Evolutionary conservation across 495 filamentous ascomycete species (phyloP).

Genomic region (Parmelia sp.): DNA sequence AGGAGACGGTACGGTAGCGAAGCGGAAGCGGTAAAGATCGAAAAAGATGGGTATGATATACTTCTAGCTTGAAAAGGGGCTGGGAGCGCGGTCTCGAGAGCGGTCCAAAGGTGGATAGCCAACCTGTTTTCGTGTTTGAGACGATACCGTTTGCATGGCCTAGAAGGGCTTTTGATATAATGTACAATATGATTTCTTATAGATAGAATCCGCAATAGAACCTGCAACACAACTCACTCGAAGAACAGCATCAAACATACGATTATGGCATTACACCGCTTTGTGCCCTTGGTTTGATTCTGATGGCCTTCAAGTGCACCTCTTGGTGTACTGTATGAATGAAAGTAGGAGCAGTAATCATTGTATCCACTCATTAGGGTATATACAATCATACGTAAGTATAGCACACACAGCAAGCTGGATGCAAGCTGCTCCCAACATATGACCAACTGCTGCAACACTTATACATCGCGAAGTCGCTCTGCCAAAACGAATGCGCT

Average conservation of each 20-base stretch:
- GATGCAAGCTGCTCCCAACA: conserved; percentile 1
- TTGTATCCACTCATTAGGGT: conserved; percentile 9
- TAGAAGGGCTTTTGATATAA: neutral
- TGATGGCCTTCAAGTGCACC: neutral
- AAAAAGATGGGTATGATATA: conserved; percentile 69
- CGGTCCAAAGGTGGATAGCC: neutral
- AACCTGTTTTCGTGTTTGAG: neutral
- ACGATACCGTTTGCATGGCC: neutral
- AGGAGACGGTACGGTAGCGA: conserved; percentile 68
- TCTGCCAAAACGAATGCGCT: conserved; percentile 15
- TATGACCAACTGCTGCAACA: neutral
- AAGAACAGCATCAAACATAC: neutral
- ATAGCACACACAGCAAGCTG: conserved; percentile 8
- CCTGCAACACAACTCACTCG: neutral
- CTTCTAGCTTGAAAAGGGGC: conserved; percentile 40
- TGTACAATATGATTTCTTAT: neutral
- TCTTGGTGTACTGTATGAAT: neutral
- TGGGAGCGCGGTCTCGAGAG: neutral
- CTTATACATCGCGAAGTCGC: conserved; percentile 10
- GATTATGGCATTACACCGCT: neutral
- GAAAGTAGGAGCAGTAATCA: neutral
- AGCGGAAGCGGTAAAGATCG: conserved; percentile 57
- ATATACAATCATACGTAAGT: conserved; percentile 13
- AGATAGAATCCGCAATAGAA: neutral
- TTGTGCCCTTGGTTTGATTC: neutral